A percentile compares a stretch with the other conserved stretches of the same genome.
Conservation (phyloP, 257 asterid genomes). For the Avicennia marina region DNA sequence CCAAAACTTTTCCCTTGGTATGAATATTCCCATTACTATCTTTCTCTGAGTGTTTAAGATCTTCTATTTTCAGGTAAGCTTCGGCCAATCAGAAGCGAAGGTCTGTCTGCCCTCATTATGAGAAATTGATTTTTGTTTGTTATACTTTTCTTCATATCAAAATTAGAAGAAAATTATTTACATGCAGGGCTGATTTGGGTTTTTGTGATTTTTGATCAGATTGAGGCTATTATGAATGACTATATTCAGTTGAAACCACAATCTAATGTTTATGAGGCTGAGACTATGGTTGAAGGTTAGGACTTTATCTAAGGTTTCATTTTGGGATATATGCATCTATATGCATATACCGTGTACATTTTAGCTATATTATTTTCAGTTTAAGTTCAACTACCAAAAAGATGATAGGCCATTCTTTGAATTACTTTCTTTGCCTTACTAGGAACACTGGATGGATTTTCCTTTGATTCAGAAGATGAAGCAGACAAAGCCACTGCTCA, state of each 20-base stretch:
- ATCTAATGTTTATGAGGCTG: slow-evolving; percentile 70
- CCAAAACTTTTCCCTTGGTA: neutral
- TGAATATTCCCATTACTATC: neutral
- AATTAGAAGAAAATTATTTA: slow-evolving; percentile 8
- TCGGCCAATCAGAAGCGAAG: slow-evolving; percentile 96
- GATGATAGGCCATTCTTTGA: neutral
- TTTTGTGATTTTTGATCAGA: slow-evolving; percentile 40
- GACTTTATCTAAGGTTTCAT: slow-evolving; percentile 8
- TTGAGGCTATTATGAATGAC: slow-evolving; percentile 89
- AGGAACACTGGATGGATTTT: slow-evolving; percentile 91
- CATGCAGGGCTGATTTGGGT: neutral
- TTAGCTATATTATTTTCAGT: neutral
- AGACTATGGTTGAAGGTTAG: slow-evolving; percentile 93
- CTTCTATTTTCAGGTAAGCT: slow-evolving; percentile 61
- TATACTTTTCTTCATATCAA: slow-evolving; percentile 1
- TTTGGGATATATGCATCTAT: neutral
- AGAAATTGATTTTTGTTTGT: neutral
- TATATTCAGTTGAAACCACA: slow-evolving; percentile 76
- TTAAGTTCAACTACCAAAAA: no score
- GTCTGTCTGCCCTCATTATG: slow-evolving; percentile 32
- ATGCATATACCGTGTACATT: neutral
- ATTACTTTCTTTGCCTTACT: slow-evolving; percentile 21
- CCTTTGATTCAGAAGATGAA: slow-evolving; percentile 88
- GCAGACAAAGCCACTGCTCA: slow-evolving; percentile 49
- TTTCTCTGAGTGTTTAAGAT: neutral